Conservation (phyloP, 2,329 filamentous ascomycete species). For the Fusarium torreyae region DNA sequence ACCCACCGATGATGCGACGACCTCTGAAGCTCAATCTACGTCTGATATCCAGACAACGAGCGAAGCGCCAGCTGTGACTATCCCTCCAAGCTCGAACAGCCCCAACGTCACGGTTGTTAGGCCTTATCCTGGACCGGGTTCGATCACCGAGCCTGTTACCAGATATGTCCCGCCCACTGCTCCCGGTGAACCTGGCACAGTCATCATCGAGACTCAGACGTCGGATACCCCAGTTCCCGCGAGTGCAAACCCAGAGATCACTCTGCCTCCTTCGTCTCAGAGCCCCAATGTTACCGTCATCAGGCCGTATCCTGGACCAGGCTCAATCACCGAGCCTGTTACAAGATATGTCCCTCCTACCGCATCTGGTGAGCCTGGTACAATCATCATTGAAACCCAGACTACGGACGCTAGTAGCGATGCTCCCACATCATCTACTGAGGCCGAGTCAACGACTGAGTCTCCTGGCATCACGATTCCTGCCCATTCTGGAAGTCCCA, state of each 20-base stretch:
- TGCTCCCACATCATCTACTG: neutral
- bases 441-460: neutral
- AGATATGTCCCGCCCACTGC: constrained; percentile 12
- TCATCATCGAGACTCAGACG: constrained; percentile 21
- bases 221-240: neutral
- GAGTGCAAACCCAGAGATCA: constrained; percentile 8
- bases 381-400: constrained; percentile 24
- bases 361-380: constrained; percentile 19
- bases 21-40: neutral
- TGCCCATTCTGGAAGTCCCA: constrained; percentile 2
- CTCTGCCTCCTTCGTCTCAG: constrained; percentile 11
- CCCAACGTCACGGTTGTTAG: constrained; percentile 20
- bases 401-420: neutral
- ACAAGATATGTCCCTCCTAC: constrained; percentile 22
- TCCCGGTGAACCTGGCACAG: constrained; percentile 18
- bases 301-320: constrained; percentile 22
- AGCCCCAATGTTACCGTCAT: constrained; percentile 22
- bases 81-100: constrained; percentile 16
- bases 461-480: constrained; percentile 14
- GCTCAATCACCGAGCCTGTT: constrained; percentile 18
- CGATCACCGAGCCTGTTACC: constrained; percentile 16
- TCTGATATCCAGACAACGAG: neutral
- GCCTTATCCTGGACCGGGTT: constrained; percentile 20
- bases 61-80: constrained; percentile 6
- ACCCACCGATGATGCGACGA: neutral